Evolutionary conservation across 1,284 basidiomycete species (phyloP).

Genomic region (Irpex sp.): DNA sequence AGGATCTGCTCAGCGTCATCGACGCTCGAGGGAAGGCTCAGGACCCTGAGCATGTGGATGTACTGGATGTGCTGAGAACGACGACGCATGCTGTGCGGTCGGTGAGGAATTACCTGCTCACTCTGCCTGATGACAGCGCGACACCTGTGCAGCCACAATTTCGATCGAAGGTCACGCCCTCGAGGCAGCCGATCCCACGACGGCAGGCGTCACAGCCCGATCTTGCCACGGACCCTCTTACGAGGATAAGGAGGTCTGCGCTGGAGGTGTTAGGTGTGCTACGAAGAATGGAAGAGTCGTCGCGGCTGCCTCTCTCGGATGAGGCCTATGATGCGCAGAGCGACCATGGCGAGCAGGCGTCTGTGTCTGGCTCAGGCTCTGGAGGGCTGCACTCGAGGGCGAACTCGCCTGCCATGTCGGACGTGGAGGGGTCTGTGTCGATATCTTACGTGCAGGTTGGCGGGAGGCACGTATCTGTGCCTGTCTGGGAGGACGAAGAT

Average conservation of each 20-base stretch:
- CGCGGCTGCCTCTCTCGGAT: constrained; percentile 62
- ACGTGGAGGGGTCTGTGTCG: constrained; percentile 49
- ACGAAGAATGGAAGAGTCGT: constrained; percentile 65
- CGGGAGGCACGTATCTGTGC: constrained; percentile 59
- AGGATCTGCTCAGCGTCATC: constrained; percentile 24
- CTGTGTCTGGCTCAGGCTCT: constrained; percentile 26
- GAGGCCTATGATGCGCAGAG: constrained; percentile 75
- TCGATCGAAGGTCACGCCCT: constrained; percentile 36
- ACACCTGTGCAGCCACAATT: constrained; percentile 42
- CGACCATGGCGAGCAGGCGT: constrained; percentile 46
- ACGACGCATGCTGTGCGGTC: constrained; percentile 77
- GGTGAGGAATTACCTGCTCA: constrained; percentile 76
- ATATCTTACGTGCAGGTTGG: constrained; percentile 68
- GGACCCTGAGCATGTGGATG: constrained; percentile 38
- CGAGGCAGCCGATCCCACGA: constrained; percentile 32
- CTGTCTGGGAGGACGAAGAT: constrained; percentile 78
- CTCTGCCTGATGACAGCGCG: constrained; percentile 72
- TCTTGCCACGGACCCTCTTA: constrained; percentile 49
- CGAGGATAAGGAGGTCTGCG: constrained; percentile 66
- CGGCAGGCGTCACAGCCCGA: constrained; percentile 35
- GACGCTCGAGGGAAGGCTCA: constrained; percentile 17
- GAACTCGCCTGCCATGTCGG: constrained; percentile 39
- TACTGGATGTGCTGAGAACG: constrained; percentile 64
- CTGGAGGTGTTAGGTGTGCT: constrained; percentile 74
- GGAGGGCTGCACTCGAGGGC: constrained; percentile 29